Evolutionary conservation across 495 filamentous ascomycete species (phyloP).

Genomic region (Annulohypoxylon maeteangense): DNA sequence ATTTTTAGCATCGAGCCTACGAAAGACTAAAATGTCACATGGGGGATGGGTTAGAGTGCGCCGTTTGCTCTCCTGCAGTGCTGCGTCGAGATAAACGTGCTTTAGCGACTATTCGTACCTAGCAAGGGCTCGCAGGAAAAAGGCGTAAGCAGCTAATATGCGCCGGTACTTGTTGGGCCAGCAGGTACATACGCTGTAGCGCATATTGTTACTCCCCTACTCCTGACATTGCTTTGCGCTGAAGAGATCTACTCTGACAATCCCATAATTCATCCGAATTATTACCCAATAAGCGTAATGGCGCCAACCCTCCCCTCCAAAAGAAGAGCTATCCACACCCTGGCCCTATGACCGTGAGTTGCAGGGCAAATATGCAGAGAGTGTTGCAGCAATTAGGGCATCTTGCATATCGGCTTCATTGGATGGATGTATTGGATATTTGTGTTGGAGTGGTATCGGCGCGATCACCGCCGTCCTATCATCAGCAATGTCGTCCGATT

Average conservation of each 20-base stretch:
- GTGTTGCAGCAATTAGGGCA: slow-evolving; percentile 44
- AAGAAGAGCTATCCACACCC: slow-evolving; percentile 36
- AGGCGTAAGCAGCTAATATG: slow-evolving; percentile 29
- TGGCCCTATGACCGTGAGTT: slow-evolving; percentile 45
- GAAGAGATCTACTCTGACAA: slow-evolving; percentile 39
- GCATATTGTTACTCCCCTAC: background rate
- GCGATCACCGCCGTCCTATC: slow-evolving; percentile 43
- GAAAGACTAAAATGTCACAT: slow-evolving; percentile 38
- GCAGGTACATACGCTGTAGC: no score
- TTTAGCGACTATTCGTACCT: slow-evolving; percentile 32
- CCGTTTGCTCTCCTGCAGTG: slow-evolving; percentile 29
- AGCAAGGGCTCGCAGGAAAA: slow-evolving; percentile 29
- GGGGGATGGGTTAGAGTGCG: slow-evolving; percentile 34
- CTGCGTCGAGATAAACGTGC: slow-evolving; percentile 42
- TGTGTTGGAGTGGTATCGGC: slow-evolving; percentile 43
- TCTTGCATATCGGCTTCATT: slow-evolving; percentile 47
- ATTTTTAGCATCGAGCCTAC: slow-evolving; percentile 30
- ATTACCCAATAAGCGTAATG: slow-evolving; percentile 39
- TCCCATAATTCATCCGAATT: slow-evolving; percentile 47
- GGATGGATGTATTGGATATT: slow-evolving; percentile 45
- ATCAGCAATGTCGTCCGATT: slow-evolving; percentile 42
- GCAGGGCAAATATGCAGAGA: slow-evolving; percentile 42
- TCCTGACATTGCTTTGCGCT: slow-evolving; percentile 25
- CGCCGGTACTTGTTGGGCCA: slow-evolving; percentile 29
- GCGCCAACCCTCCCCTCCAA: slow-evolving; percentile 29